Percentiles rank a stretch among this genome's conserved stretches.
Conservation (phyloP, 2,329 filamentous ascomycete genomes). For the Didymellaceae sp. region DNA sequence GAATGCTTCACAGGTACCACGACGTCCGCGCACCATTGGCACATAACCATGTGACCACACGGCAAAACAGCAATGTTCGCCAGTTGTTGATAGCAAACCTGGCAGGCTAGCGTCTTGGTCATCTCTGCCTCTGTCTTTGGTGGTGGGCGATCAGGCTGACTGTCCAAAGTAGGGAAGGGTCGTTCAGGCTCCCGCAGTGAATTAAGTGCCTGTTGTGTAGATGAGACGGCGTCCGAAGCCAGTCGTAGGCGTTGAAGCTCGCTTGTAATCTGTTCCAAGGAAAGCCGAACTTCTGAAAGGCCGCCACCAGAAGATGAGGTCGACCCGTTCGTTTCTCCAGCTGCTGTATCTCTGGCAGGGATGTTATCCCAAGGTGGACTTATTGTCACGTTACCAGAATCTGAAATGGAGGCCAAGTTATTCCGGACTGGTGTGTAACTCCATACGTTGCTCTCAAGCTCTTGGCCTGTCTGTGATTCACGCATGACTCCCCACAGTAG, state of each 20-base stretch:
- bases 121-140: constrained; percentile 58
- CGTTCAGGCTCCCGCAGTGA: constrained; percentile 19
- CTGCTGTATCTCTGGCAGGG: neutral
- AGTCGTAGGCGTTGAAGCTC: constrained; percentile 28
- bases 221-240: constrained; percentile 23
- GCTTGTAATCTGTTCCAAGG: constrained; percentile 26
- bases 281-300: constrained; percentile 22
- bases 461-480: constrained; percentile 29
- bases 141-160: constrained; percentile 54
- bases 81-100: constrained; percentile 60
- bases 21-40: constrained; percentile 61
- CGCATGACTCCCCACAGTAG: constrained; percentile 43
- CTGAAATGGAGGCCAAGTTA: neutral
- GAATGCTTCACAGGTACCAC: constrained; percentile 54
- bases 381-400: constrained; percentile 6
- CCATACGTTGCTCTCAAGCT: constrained; percentile 30
- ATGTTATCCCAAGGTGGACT: constrained; percentile 14
- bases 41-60: constrained; percentile 63
- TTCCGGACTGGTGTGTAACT: constrained; percentile 25
- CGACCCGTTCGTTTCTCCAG: constrained; percentile 1
- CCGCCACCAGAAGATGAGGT: constrained; percentile 8
- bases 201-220: constrained; percentile 23
- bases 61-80: constrained; percentile 61
- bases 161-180: constrained; percentile 51
- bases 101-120: constrained; percentile 59